These are phyloP conservation scores for Leishmania gerbilli DNA, from an alignment of 208 protist genomes.

Conservation along the genomic window DNA sequence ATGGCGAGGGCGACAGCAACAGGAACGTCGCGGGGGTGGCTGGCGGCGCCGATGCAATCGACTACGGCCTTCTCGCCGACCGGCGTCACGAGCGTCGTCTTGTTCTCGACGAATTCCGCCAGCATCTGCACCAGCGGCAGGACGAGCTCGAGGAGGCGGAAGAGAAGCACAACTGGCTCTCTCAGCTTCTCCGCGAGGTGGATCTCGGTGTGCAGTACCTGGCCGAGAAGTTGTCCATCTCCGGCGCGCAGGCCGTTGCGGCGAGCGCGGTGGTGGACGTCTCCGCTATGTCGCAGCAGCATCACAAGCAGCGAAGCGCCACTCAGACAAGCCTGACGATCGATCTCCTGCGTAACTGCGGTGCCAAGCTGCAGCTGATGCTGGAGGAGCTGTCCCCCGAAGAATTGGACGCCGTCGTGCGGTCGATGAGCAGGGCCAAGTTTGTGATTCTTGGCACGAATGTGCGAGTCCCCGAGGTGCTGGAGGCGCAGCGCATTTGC, in stretches of 20 bases:
- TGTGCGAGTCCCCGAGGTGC: constrained; percentile 48
- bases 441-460: constrained; percentile 49
- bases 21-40: constrained; percentile 1
- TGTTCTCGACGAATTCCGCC: constrained; percentile 90
- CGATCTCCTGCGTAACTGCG: constrained; percentile 61
- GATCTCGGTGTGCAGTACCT: constrained; percentile 91
- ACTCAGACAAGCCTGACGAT: constrained; percentile 27
- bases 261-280: constrained; percentile 8
- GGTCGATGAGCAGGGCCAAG: constrained; percentile 30
- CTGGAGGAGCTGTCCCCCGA: constrained; percentile 56
- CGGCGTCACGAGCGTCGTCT: constrained; percentile 51
- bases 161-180: constrained; percentile 64
- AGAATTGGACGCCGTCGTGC: constrained; percentile 46
- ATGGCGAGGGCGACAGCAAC: constrained; percentile 10
- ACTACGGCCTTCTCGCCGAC: constrained; percentile 64
- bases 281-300: constrained; percentile 3
- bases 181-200: constrained; percentile 80
- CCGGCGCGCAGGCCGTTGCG: constrained; percentile 3
- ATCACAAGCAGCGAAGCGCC: constrained; percentile 6
- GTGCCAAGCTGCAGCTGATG: constrained; percentile 64
- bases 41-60: constrained; percentile 22
- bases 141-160: constrained; percentile 62
- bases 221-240: constrained; percentile 75
- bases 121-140: constrained; percentile 73
- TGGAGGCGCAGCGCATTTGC: constrained; percentile 25